Percentiles rank a stretch among this genome's conserved stretches.
phyloP scores from a whole-genome alignment of 345 rosid species.

The Syzygium jambos region DNA sequence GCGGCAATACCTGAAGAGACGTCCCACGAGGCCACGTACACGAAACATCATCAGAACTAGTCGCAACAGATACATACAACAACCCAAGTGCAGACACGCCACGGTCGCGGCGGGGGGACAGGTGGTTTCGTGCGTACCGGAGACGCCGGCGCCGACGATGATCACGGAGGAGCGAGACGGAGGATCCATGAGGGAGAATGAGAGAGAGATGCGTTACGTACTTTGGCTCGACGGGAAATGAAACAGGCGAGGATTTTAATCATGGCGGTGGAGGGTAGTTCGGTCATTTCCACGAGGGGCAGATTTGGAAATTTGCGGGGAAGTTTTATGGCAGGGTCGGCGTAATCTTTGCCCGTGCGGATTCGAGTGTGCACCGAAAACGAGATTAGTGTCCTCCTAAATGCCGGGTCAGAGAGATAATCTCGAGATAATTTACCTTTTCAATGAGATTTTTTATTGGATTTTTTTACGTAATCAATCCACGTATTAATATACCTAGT shows the following conservation, averaged over 20 bases:
- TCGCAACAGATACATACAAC: neutral
- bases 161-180: slow-evolving; percentile 53
- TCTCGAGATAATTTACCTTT: too few species aligned
- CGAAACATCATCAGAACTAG: neutral
- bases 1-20: slow-evolving; percentile 63
- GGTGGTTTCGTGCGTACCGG: slow-evolving; percentile 24
- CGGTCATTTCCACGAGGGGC: neutral
- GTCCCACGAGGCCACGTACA: neutral
- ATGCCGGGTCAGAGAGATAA: too few species aligned
- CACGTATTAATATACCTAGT: too few species aligned
- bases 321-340: too few species aligned
- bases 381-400: too few species aligned
- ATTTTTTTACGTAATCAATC: too few species aligned
- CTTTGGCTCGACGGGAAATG: neutral
- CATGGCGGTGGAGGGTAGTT: neutral
- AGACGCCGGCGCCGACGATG: slow-evolving; percentile 18
- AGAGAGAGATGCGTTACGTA: slow-evolving; percentile 21
- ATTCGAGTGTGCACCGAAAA: too few species aligned
- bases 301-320: too few species aligned
- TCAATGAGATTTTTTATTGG: too few species aligned
- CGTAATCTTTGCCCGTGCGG: too few species aligned
- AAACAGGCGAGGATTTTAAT: neutral
- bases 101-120: neutral
- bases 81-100: neutral
- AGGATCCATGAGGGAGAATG: slow-evolving; percentile 11